A percentile compares a stretch with the other conserved stretches of the same genome.
Conservation (phyloP, 176 grass and related monocot species). For the Aegilops bicornis region DNA sequence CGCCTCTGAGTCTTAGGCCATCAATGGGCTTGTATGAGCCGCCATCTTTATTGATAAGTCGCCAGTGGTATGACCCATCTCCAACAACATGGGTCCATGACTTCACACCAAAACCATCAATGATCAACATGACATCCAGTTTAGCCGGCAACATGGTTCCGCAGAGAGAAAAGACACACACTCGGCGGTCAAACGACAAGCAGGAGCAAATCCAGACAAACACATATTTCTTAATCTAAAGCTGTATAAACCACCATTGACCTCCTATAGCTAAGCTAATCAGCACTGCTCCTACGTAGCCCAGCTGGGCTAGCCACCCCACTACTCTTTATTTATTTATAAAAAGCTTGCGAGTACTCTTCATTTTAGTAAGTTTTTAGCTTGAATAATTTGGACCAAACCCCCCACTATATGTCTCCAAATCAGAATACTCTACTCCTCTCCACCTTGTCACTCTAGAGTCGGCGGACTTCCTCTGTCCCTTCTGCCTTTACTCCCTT, state of each 20-base stretch:
- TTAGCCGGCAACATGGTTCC: not conserved
- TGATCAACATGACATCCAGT: not conserved
- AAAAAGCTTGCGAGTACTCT: too few relatives aligned
- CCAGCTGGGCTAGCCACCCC: not conserved
- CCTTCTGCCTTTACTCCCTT: conserved; percentile 13
- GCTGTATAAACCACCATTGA: conserved; percentile 33
- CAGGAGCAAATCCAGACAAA: not conserved
- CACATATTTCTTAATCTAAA: conserved; percentile 10
- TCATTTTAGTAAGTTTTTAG: not conserved
- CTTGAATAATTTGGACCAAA: not conserved
- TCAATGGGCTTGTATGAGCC: too few relatives aligned
- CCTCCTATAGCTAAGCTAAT: not conserved
- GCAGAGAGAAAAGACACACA: not conserved
- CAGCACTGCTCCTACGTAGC: not conserved
- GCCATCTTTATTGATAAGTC: too few relatives aligned
- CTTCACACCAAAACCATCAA: conserved; percentile 1
- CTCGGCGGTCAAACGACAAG: not conserved
- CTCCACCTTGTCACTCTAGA: conserved; percentile 1
- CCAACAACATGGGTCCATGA: not conserved
- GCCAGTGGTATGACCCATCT: too few relatives aligned
- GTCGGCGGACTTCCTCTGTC: conserved; percentile 27
- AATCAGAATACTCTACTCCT: not conserved
- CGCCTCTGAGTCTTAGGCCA: too few relatives aligned
- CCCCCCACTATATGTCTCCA: not conserved
- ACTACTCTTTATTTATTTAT: not conserved